These are phyloP conservation scores for Sporothrix humicola DNA, from an alignment of 2,329 filamentous ascomycete genomes.

Conservation along the genomic window DNA sequence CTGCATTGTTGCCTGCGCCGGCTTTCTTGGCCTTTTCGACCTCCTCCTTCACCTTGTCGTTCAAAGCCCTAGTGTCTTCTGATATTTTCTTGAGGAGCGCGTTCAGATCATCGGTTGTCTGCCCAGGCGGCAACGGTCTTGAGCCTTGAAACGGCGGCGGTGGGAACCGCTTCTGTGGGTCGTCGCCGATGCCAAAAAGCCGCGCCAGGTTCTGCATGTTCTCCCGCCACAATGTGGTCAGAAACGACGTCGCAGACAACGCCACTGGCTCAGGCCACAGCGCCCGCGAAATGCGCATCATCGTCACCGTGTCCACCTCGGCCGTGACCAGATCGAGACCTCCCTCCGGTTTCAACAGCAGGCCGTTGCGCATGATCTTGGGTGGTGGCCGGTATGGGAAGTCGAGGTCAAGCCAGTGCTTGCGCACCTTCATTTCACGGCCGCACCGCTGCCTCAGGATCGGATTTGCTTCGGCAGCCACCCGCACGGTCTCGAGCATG, in stretches of 20 bases:
- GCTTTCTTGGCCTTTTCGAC: conserved; percentile 41
- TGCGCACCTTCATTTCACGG: conserved; percentile 54
- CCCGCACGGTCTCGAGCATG: conserved; percentile 52
- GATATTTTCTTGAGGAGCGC: too few relatives aligned
- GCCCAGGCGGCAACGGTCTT: too few relatives aligned
- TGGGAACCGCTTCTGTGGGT: conserved; percentile 20
- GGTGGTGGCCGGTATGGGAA: conserved; percentile 66
- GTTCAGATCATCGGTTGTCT: too few relatives aligned
- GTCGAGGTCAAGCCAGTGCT: conserved; percentile 65
- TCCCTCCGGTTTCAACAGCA: conserved; percentile 33
- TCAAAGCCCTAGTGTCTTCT: conserved; percentile 31
- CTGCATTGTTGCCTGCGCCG: background rate
- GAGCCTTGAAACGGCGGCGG: background rate
- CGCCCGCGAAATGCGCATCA: conserved; percentile 52
- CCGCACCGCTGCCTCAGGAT: conserved; percentile 54
- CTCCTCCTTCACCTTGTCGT: conserved; percentile 45
- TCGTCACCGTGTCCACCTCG: conserved; percentile 36
- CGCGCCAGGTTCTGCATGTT: conserved; percentile 52
- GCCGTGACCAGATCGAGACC: conserved; percentile 34
- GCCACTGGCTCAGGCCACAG: conserved; percentile 61
- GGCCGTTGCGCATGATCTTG: conserved; percentile 61
- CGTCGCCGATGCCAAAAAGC: conserved; percentile 53
- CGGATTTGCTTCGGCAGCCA: conserved; percentile 51
- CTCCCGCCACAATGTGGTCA: conserved; percentile 54
- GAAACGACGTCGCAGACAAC: conserved; percentile 58